Evolutionary conservation across 805 yeast species (phyloP).

Genomic region (Peterozyma xylosa): DNA sequence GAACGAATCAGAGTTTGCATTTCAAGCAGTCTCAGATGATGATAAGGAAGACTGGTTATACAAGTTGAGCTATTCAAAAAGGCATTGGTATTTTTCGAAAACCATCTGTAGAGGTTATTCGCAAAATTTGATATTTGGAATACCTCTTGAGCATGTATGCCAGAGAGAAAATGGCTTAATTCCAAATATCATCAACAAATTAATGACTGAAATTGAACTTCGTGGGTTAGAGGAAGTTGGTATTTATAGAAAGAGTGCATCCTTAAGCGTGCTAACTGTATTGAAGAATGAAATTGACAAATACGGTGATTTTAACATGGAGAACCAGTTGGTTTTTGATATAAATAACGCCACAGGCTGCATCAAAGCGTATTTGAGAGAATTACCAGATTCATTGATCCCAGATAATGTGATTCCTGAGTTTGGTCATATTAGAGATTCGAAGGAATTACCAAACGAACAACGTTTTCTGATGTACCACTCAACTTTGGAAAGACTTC

Average conservation of each 20-base stretch:
- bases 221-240: slow-evolving; percentile 90
- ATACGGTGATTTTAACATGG: slow-evolving; percentile 38
- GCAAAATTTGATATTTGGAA: slow-evolving; percentile 61
- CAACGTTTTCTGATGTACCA: slow-evolving; percentile 19
- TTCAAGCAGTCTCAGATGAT: slow-evolving; percentile 56
- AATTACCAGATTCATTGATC: slow-evolving; percentile 77
- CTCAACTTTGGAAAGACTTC: slow-evolving; percentile 32
- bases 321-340: slow-evolving; percentile 43
- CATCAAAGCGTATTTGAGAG: slow-evolving; percentile 76
- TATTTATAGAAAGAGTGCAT: slow-evolving; percentile 65
- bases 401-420: slow-evolving; percentile 58
- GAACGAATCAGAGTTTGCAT: slow-evolving; percentile 33
- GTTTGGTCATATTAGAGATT: slow-evolving; percentile 33
- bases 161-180: slow-evolving; percentile 53
- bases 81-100: slow-evolving; percentile 50
- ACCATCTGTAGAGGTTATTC: slow-evolving; percentile 14
- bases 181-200: slow-evolving; percentile 59
- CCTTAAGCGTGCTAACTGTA: slow-evolving; percentile 36
- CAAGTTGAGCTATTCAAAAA: slow-evolving; percentile 35
- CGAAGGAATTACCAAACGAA: slow-evolving; percentile 6
- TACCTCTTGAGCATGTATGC: slow-evolving; percentile 74
- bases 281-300: slow-evolving; percentile 37
- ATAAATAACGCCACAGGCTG: slow-evolving; percentile 85
- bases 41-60: slow-evolving; percentile 75
- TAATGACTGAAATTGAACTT: slow-evolving; percentile 72